Base-by-base conservation (phyloP, 1,284 basidiomycete genomes). In the Ceratobasidium sp. region DNA sequence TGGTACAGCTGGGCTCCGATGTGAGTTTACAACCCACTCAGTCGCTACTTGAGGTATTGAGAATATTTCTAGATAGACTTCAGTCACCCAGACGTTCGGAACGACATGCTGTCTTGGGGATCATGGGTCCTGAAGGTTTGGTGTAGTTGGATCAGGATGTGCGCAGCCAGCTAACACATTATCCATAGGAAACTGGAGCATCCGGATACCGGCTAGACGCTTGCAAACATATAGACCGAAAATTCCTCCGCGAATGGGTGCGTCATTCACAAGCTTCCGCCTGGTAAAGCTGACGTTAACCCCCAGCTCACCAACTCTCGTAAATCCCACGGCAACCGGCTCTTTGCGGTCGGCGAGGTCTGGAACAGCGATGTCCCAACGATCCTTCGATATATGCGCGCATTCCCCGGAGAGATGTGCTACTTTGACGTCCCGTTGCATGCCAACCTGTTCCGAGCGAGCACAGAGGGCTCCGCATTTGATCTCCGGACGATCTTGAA, bases 161-260 rank as follows among this genome's bases (percentile, higher is more conserved):
- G 48, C 25, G 38, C 44, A 30, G 54, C 9, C 71, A 28, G 58
- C 53, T 38, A 40, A 38, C 28, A 14, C 30, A n/a, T 42, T 9
- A 5, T 62, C 60, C 16, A 14, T 18, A 95, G 87, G 91, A 89
- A 49, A 94, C 92, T 0, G 90, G 89, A 4, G 92, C 88, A 11
- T 83, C 83, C 33, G 95, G 95, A 2, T 95, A 95, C 80, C 85
- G 94, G 54, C 85, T 96, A 44, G 95, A 96, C 77, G 95, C 94
- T 12, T 92, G 95, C 77, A 96, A 95, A 79, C 91, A 92, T 75
- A 88, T 91, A 73, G 90, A 92, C 78, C 81, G 84, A 72, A 81
- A 81, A 33, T 92, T 92, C 76, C 79, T 90, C 18, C 77, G 85
- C 1, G 82, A 85, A 60, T 92, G 90, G 80, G 91, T 92, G 75